Evolutionary conservation across 148 eudicot genomes (phyloP).

Genomic region (Agrostemma githago): DNA sequence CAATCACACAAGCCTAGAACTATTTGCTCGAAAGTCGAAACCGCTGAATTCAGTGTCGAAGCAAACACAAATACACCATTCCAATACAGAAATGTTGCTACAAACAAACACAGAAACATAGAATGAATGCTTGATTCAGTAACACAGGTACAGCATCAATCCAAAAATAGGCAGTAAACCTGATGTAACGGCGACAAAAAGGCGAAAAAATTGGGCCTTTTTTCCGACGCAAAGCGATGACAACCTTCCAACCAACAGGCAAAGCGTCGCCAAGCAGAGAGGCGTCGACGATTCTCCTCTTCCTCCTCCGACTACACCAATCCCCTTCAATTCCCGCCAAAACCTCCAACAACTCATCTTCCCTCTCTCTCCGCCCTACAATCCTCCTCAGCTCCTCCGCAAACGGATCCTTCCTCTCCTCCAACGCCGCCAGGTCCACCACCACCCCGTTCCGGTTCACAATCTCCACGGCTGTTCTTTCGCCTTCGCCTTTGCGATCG

Average conservation of each 20-base stretch:
- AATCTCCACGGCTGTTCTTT: slow-evolving; percentile 20
- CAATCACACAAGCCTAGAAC: not conserved
- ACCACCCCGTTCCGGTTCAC: slow-evolving; percentile 44
- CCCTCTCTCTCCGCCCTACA: slow-evolving; percentile 34
- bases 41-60: not conserved
- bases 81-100: not conserved
- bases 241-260: slow-evolving; percentile 63
- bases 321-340: slow-evolving; percentile 39
- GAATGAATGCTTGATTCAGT: not conserved
- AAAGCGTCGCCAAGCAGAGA: slow-evolving; percentile 39
- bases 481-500: not conserved
- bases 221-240: slow-evolving; percentile 43
- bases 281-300: slow-evolving; percentile 41
- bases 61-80: not conserved
- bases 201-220: slow-evolving; percentile 36
- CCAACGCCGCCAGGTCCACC: slow-evolving; percentile 45
- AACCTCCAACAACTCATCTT: slow-evolving; percentile 37
- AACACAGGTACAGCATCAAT: not conserved
- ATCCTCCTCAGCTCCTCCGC: slow-evolving; percentile 33
- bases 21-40: not conserved
- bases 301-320: slow-evolving; percentile 56
- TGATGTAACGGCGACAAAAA: slow-evolving; percentile 55
- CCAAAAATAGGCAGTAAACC: slow-evolving; percentile 30
- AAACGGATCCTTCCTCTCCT: slow-evolving; percentile 31
- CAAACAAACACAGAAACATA: not conserved